Base-by-base conservation (phyloP, 805 yeast genomes). In the Myxozyma kluyveri region DNA sequence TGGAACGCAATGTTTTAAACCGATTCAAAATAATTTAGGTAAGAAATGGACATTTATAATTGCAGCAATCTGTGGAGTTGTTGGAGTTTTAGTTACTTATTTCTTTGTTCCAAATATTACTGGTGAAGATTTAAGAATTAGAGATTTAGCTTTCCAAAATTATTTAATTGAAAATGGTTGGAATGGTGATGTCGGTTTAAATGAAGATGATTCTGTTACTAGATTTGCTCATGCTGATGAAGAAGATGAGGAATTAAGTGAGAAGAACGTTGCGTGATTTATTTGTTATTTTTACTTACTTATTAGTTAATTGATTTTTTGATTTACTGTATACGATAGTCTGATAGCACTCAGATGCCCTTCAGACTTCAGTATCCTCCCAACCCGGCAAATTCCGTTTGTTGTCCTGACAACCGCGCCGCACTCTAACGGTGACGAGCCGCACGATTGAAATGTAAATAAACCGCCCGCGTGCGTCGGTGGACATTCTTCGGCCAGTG, bases 21-120 rank as follows among this genome's bases (percentile, higher is more conserved):
- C 88, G 17, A 84, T 86, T 59, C 80, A 82, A 68, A 67, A 63
- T 37, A 67, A 83, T 63, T 71, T 83, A 57, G 93, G 93, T 32
- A 72, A 79, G 61, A 71, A 71, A 54, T 86, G 88, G 87, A 85
- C 91, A 4, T 86, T 86, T 62, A 85, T 86, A 59, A 83, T 86
- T 61, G 86, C 90, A 23, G 93, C 93, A 12, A 71, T 78, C 46
- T 76, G 86, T 62, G 91, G 93, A 47, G 67, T 80, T 6, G 72
- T 72, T 4, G 93, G 93, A 65, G 78, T 85, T 33, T 44, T 76
- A 6, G 72, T 80, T 31, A 81, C 88, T 0, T 78, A 67, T 62
- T 58, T 83, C 64, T 82, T 80, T 52, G 75, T 86, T 57, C 91
- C 93, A 4, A 86, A 84, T 61, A 74, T 82, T 58, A 75, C 66